Percentiles rank a stretch among this genome's conserved stretches.
Evolutionary conservation across 768 basidiomycete genomes (phyloP).

Genomic region (Panaeolus cyanescens): DNA sequence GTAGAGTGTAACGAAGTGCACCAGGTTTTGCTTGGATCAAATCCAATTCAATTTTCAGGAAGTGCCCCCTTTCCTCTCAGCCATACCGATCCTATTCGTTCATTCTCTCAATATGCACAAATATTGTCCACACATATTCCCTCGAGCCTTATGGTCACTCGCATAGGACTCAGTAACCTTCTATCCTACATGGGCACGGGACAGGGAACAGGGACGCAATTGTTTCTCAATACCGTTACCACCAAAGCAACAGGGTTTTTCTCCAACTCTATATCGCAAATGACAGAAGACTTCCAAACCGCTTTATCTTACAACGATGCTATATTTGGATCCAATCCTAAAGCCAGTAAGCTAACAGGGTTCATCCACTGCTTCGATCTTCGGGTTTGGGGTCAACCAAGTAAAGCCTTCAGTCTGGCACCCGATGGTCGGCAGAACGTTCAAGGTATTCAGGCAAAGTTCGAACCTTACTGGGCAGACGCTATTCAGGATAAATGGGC

Average conservation of each 20-base stretch:
- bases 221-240: neutral
- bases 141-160: neutral
- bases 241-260: neutral
- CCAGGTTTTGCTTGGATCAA: neutral
- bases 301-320: neutral
- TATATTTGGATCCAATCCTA: neutral
- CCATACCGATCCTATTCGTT: neutral
- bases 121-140: neutral
- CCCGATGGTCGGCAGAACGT: neutral
- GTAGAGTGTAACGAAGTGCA: neutral
- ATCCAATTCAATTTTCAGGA: neutral
- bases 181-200: slow-evolving; percentile 2
- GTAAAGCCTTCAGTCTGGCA: neutral
- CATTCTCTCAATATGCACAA: neutral
- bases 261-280: neutral
- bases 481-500: neutral
- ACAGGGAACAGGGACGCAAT: neutral
- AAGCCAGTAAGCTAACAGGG: neutral
- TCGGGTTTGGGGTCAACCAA: neutral
- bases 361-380: neutral
- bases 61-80: neutral
- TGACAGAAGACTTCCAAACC: neutral
- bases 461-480: neutral
- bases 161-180: neutral
- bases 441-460: neutral